These are phyloP conservation scores for Dinochytrium kinnereticum DNA, from an alignment of 371 early-diverging fungal genomes.

Conservation along the genomic window DNA sequence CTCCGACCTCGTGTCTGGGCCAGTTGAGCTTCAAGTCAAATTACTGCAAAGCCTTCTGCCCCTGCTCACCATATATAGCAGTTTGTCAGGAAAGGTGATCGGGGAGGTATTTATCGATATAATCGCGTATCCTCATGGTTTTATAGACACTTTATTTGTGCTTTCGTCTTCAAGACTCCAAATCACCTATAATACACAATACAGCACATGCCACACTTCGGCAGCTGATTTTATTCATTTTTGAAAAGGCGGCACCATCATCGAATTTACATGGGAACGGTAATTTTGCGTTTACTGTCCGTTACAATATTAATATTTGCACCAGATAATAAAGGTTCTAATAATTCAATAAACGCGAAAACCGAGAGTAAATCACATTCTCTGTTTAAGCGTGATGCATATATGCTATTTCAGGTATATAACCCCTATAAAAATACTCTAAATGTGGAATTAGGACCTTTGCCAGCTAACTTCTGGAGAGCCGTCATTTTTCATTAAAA, in stretches of 20 bases:
- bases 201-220: constrained; percentile 95
- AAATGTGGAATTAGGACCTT: constrained; percentile 51
- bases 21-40: constrained; percentile 89
- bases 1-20: constrained; percentile 71
- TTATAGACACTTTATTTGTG: constrained; percentile 80
- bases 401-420: constrained; percentile 75
- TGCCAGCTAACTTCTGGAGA: constrained; percentile 52
- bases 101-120: constrained; percentile 73
- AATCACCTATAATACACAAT: constrained; percentile 85
- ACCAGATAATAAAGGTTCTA: neutral
- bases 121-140: neutral
- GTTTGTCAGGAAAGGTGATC: constrained; percentile 78
- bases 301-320: no score
- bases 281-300: no score
- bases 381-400: constrained; percentile 77
- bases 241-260: constrained; percentile 86
- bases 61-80: constrained; percentile 80
- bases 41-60: constrained; percentile 91
- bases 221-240: constrained; percentile 90
- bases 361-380: neutral
- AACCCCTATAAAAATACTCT: neutral
- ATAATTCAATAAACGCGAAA: neutral
- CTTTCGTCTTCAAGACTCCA: constrained; percentile 84
- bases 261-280: no score
- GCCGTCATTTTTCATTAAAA: constrained; percentile 61